Percentiles rank a stretch among this genome's conserved stretches.
These are phyloP conservation scores for Strobilomyces echinocephalus DNA, from an alignment of 768 basidiomycete genomes.

Conservation along the genomic window DNA sequence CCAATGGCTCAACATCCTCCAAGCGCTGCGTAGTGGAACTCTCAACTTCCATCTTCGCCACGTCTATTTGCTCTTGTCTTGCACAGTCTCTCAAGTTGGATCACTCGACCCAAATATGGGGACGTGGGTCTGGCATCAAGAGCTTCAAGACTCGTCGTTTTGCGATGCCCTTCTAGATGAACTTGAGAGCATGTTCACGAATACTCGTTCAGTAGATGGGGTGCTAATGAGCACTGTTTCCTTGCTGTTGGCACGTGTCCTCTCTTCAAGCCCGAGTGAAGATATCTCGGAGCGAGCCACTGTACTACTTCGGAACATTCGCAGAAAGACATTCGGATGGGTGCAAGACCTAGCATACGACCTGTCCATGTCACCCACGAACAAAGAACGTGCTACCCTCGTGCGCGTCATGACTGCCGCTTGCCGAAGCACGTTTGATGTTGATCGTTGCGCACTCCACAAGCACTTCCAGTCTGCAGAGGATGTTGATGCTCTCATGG, in stretches of 20 bases:
- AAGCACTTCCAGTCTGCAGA: too few species aligned
- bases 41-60: not conserved
- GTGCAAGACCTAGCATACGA: not conserved
- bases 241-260: constrained; percentile 17
- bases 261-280: not conserved
- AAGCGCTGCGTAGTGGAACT: not conserved
- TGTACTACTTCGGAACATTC: not conserved
- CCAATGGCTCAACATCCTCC: not conserved
- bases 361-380: not conserved
- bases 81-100: not conserved
- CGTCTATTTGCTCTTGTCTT: not conserved
- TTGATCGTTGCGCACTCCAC: not conserved
- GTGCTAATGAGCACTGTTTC: constrained; percentile 29
- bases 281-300: not conserved
- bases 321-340: not conserved
- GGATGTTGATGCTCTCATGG: not conserved
- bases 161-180: not conserved
- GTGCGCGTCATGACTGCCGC: not conserved
- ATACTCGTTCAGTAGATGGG: constrained; percentile 19
- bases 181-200: not conserved
- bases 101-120: not conserved
- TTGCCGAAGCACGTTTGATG: not conserved
- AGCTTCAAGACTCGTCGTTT: not conserved
- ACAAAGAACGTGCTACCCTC: not conserved
- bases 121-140: not conserved